These are phyloP conservation scores for Blechomonas ayalai DNA, from an alignment of 208 protist species.

Conservation along the genomic window DNA sequence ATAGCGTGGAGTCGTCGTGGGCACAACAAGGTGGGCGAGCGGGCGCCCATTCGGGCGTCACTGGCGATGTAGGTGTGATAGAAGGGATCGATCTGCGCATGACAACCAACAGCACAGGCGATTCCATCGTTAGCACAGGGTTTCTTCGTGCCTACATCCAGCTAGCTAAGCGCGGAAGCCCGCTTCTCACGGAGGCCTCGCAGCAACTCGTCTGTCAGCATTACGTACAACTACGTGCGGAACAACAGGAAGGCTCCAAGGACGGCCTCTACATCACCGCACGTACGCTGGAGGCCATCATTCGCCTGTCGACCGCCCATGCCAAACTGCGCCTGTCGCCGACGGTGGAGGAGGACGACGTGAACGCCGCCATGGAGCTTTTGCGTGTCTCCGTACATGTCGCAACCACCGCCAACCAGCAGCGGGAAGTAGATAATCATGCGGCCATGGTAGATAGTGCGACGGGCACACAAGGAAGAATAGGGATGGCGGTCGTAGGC, in stretches of 20 bases:
- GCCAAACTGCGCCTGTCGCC: constrained; percentile 91
- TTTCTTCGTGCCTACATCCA: constrained; percentile 97
- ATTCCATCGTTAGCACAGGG: constrained; percentile 89
- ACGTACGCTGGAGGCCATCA: constrained; percentile 96
- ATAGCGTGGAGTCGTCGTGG: constrained; percentile 46
- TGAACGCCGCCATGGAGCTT: constrained; percentile 79
- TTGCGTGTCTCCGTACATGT: constrained; percentile 79
- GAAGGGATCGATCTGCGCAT: constrained; percentile 52
- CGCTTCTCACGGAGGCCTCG: constrained; percentile 82
- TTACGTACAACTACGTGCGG: constrained; percentile 89
- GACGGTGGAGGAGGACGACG: constrained; percentile 80
- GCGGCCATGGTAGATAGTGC: constrained; percentile 25
- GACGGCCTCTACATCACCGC: constrained; percentile 92
- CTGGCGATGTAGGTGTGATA: not conserved
- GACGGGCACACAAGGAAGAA: not conserved
- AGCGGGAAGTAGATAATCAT: constrained; percentile 60
- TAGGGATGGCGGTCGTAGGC: not conserved
- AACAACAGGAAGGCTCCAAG: constrained; percentile 54
- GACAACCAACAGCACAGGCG: constrained; percentile 76
- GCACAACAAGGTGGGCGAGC: constrained; percentile 1
- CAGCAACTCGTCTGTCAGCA: constrained; percentile 74
- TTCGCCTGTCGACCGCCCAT: constrained; percentile 93
- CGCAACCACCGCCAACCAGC: constrained; percentile 52
- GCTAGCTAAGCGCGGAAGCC: constrained; percentile 79
- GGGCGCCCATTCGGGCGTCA: not conserved